Base-by-base conservation (phyloP, 192 early-diverging fungal genomes). In the Umbelopsis isabellina region DNA sequence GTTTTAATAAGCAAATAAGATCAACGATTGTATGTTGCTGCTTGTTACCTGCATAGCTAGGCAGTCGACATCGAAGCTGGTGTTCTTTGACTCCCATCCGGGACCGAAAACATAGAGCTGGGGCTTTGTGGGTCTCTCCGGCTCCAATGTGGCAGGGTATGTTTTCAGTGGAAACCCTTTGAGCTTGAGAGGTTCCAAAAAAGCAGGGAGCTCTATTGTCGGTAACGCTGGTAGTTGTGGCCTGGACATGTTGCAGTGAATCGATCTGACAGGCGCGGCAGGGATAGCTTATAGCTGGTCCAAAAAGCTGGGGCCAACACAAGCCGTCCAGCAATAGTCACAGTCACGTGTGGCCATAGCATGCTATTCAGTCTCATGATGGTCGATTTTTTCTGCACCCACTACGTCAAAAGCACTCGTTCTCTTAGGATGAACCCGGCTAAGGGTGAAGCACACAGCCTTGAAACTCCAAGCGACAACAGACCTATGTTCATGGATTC, bases 61-160 rank as follows among this genome's bases (percentile, higher is more conserved):
- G 72, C 85, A 84, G 12, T 83, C 87, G 4, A 75, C 79, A 45
- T 88, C 87, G 27, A 84, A 87, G 51, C 83, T 86, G 21, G 75
- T 51, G 9, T 46, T 18, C 20, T 77, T 69, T 1, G 77, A 72
- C 11, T 50, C 45, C 68, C 73, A 76, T 61, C 79, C 77, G 25
- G 79, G 77, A n/a, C 85, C 85, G 74, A 83, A 87, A 35, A 85
- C 81, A 68, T 77, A 86, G 21, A 88, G 74, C 22, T 70, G 77
- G 33, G 85, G 79, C 11, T 71, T 66, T 9, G 25, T 33, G 16
- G 73, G 64, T 48, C 72, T 51, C 3, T 68, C 50, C 4, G 73
- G 80, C 15, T 72, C 53, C 51, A 76, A 67, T 11, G 81, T 69
- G 5, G 83, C 25, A 15, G 79, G 78, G 50, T 68, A 69, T 0